Evolutionary conservation across 805 yeast species (phyloP).

Genomic region (Yarrowia sp.): DNA sequence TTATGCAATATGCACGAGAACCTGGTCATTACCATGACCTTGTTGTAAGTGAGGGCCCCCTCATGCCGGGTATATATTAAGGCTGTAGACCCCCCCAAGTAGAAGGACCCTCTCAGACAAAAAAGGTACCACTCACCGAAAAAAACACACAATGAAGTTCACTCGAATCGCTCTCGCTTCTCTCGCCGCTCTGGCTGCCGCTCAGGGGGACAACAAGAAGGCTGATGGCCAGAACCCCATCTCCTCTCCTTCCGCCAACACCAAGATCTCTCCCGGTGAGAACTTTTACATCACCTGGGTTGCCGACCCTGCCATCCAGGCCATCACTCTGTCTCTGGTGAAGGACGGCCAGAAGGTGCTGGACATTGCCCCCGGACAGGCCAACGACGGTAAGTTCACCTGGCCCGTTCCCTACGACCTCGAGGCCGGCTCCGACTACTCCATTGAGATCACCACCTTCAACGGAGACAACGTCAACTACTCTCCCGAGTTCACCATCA

Average conservation of each 20-base stretch:
- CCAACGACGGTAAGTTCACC: slow-evolving; percentile 37
- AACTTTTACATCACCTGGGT: slow-evolving; percentile 39
- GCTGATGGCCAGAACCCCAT: slow-evolving; percentile 38
- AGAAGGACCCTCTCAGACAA: too few relatives aligned
- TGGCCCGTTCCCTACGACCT: slow-evolving; percentile 38
- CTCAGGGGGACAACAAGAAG: slow-evolving; percentile 20
- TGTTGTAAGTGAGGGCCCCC: background rate
- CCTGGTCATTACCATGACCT: background rate
- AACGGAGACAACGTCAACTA: slow-evolving; percentile 37
- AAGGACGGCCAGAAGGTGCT: slow-evolving; percentile 32
- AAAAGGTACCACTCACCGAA: background rate
- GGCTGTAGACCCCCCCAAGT: background rate
- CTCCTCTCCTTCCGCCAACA: slow-evolving; percentile 21
- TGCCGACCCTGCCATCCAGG: slow-evolving; percentile 37
- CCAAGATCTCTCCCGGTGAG: slow-evolving; percentile 38
- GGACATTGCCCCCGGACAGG: slow-evolving; percentile 31
- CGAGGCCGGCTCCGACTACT: slow-evolving; percentile 31
- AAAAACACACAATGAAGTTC: slow-evolving; percentile 40
- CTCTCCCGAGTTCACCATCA: slow-evolving; percentile 34
- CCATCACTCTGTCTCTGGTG: slow-evolving; percentile 18
- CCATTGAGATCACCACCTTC: slow-evolving; percentile 38
- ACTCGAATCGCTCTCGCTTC: slow-evolving; percentile 38
- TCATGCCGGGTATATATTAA: slow-evolving; percentile 3
- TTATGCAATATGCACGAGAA: slow-evolving; percentile 29
- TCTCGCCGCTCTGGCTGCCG: slow-evolving; percentile 36